Evolutionary conservation across 129 eudicot species (phyloP).

Genomic region (Saposhnikovia divaricata): DNA sequence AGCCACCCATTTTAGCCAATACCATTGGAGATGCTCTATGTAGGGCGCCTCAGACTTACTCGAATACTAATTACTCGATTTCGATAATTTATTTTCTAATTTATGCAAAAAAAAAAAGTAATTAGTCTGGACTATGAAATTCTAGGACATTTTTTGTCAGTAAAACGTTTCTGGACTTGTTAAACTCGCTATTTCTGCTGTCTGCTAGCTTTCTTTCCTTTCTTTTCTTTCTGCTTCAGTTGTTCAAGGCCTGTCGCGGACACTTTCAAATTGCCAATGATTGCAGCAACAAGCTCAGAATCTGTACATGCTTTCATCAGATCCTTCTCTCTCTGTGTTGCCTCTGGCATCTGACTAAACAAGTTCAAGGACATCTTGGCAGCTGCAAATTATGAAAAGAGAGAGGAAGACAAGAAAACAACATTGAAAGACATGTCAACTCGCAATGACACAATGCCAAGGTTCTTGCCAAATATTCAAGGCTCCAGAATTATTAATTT

Average conservation of each 20-base stretch:
- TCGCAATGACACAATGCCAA: neutral
- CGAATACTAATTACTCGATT: too few relatives aligned
- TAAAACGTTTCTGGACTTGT: neutral
- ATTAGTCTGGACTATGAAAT: neutral
- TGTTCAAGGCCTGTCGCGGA: constrained; percentile 87
- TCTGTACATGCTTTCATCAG: constrained; percentile 96
- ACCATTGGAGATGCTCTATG: too few relatives aligned
- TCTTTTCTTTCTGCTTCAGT: constrained; percentile 91
- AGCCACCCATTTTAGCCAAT: too few relatives aligned
- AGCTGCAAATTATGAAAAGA: constrained; percentile 35
- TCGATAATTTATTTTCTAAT: too few relatives aligned
- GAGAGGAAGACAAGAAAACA: neutral
- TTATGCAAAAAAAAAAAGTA: too few relatives aligned
- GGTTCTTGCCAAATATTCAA: neutral
- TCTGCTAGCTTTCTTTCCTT: constrained; percentile 68
- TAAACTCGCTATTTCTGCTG: constrained; percentile 19
- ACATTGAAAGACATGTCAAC: neutral
- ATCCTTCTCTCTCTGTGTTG: constrained; percentile 77
- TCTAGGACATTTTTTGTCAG: neutral
- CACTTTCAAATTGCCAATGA: constrained; percentile 71
- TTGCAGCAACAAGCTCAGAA: constrained; percentile 89
- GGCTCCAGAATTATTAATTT: neutral
- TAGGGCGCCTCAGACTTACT: too few relatives aligned
- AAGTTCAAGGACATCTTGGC: constrained; percentile 87
- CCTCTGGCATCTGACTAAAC: constrained; percentile 72